A percentile compares a stretch with the other conserved stretches of the same genome.
phyloP scores from a whole-genome alignment of 352 stramenopile genomes.

The Bremia lactucae region DNA sequence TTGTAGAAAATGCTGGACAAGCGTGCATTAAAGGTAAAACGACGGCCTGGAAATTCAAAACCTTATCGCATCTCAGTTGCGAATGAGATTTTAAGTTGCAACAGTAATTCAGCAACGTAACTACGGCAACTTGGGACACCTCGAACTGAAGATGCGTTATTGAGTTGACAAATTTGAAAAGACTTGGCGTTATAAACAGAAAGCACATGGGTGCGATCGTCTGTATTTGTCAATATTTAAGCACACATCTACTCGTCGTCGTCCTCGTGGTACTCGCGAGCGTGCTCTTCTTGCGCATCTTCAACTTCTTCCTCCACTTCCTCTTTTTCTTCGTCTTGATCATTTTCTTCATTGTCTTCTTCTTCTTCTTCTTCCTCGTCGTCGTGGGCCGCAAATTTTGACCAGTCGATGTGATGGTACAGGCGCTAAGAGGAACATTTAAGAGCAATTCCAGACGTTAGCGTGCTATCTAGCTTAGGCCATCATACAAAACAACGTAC shows the following conservation, averaged over 20 bases:
- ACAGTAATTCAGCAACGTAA: neutral
- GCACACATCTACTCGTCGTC: constrained; percentile 20
- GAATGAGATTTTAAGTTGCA: constrained; percentile 46
- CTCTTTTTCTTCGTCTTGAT: constrained; percentile 20
- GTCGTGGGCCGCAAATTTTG: constrained; percentile 77
- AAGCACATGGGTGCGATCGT: too few species aligned
- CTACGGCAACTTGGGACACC: too few species aligned
- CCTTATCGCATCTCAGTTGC: constrained; percentile 76
- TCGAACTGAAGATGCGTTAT: too few species aligned
- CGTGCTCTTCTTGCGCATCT: too few species aligned
- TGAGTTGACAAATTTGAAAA: too few species aligned
- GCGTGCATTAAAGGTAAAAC: constrained; percentile 88
- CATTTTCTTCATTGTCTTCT: constrained; percentile 47
- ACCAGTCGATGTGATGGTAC: constrained; percentile 86
- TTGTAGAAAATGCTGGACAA: constrained; percentile 81
- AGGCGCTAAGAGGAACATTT: constrained; percentile 34
- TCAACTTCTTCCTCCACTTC: constrained; percentile 27
- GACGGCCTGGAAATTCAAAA: constrained; percentile 82
- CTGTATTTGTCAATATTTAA: too few species aligned
- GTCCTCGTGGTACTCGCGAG: too few species aligned
- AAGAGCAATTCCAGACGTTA: constrained; percentile 30
- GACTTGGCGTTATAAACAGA: too few species aligned
- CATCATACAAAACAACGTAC: constrained; percentile 29
- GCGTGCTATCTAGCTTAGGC: neutral
- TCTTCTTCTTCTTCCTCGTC: constrained; percentile 47